Evolutionary conservation across 2,329 filamentous ascomycete genomes (phyloP).

Genomic region (Penicillium sp.): DNA sequence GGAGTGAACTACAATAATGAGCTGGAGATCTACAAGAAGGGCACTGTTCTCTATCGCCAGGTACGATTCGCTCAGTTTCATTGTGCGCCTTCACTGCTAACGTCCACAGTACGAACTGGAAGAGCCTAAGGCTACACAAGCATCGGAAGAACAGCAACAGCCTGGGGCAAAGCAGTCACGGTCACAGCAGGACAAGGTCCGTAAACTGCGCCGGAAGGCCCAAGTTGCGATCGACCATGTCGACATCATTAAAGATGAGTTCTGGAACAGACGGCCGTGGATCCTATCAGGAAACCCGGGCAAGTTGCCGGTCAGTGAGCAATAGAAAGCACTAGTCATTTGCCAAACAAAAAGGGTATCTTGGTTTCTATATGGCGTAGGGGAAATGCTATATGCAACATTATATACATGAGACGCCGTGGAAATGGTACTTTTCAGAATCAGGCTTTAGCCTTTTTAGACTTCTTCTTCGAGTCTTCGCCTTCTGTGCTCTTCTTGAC

Average conservation of each 20-base stretch:
- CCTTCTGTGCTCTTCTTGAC: slow-evolving; percentile 34
- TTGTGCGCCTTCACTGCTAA: slow-evolving; percentile 3
- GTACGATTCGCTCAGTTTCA: slow-evolving; percentile 44
- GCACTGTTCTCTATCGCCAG: slow-evolving; percentile 84
- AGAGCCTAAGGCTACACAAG: slow-evolving; percentile 50
- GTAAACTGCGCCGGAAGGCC: slow-evolving; percentile 78
- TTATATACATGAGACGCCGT: slow-evolving; percentile 12
- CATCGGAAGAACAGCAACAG: slow-evolving; percentile 19
- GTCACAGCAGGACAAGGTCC: slow-evolving; percentile 80
- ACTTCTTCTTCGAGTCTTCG: slow-evolving; percentile 48
- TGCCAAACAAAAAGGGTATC: slow-evolving; percentile 38
- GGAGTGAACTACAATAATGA: slow-evolving; percentile 98
- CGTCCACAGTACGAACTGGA: slow-evolving; percentile 69
- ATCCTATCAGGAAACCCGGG: slow-evolving; percentile 74
- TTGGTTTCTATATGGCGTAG: slow-evolving; percentile 22
- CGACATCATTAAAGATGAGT: slow-evolving; percentile 93
- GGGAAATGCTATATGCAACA: slow-evolving; percentile 18
- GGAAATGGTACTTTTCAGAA: slow-evolving; percentile 9
- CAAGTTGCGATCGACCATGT: slow-evolving; percentile 79
- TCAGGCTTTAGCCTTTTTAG: slow-evolving; percentile 34
- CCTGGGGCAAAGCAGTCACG: slow-evolving; percentile 64
- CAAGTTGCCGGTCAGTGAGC: slow-evolving; percentile 59
- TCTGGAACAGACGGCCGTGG: slow-evolving; percentile 89
- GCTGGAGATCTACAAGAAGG: slow-evolving; percentile 87
- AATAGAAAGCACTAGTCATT: slow-evolving; percentile 5